Evolutionary conservation across 169 alveolate genomes (phyloP).

Genomic region (Theileria luwenshuni): DNA sequence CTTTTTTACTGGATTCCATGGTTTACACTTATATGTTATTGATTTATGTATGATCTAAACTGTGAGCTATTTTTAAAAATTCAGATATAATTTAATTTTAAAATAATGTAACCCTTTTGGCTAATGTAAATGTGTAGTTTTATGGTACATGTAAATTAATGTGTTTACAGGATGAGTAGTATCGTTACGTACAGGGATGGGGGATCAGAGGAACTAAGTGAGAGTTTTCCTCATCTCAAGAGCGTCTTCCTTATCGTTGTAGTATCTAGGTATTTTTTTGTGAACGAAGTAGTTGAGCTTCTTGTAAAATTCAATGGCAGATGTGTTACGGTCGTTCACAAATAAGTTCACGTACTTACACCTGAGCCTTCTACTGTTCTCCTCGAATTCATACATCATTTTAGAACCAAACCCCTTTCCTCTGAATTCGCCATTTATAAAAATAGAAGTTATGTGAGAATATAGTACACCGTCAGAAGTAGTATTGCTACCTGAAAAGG

Average conservation of each 20-base stretch:
- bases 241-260: conserved; percentile 72
- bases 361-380: conserved; percentile 47
- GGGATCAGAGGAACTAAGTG: not conserved
- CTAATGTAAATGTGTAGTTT: not conserved
- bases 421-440: conserved; percentile 63
- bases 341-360: conserved; percentile 66
- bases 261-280: conserved; percentile 63
- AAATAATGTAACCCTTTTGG: not conserved
- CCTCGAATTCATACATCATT: conserved; percentile 72
- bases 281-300: conserved; percentile 66
- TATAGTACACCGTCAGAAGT: conserved; percentile 28
- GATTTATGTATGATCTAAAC: not conserved
- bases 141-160: not conserved
- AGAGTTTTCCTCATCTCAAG: conserved; percentile 73
- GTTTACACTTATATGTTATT: not conserved
- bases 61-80: too few species aligned
- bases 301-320: conserved; percentile 69
- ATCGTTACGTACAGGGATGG: not conserved
- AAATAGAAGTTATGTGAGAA: conserved; percentile 75
- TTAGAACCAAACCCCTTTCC: conserved; percentile 68
- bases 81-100: not conserved
- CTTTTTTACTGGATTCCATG: not conserved
- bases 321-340: conserved; percentile 64
- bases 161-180: not conserved
- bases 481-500: conserved; percentile 34